Conservation (phyloP, 257 asterid genomes). For the Linaria vulgaris region DNA sequence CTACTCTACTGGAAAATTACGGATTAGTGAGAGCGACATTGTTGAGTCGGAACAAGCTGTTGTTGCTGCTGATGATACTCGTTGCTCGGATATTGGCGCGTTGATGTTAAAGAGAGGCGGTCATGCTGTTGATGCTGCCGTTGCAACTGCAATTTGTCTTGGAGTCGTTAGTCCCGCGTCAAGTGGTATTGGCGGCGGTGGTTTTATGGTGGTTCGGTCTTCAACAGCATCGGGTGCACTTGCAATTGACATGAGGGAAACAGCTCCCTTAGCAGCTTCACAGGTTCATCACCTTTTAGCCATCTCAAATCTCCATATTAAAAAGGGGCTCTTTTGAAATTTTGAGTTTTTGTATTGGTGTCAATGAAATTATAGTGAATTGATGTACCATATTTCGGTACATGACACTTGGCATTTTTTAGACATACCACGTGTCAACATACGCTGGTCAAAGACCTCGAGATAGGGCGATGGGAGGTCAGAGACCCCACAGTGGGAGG, state of each 20-base stretch:
- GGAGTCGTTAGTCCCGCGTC: slow-evolving; percentile 75
- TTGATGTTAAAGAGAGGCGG: slow-evolving; percentile 60
- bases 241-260: slow-evolving; percentile 87
- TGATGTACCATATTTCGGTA: no score
- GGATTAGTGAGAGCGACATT: slow-evolving; percentile 31
- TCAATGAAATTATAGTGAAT: no score
- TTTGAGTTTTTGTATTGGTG: no score
- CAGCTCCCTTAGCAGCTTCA: slow-evolving; percentile 85
- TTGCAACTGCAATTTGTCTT: slow-evolving; percentile 74
- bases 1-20: slow-evolving; percentile 17
- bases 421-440: no score
- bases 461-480: no score
- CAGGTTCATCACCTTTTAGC: slow-evolving; percentile 35
- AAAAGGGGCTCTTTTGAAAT: no score
- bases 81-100: slow-evolving; percentile 80
- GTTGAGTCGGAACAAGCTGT: slow-evolving; percentile 61
- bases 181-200: slow-evolving; percentile 94
- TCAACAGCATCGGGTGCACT: slow-evolving; percentile 40
- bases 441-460: no score
- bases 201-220: slow-evolving; percentile 74
- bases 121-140: slow-evolving; percentile 91
- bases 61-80: slow-evolving; percentile 83
- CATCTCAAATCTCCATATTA: background rate
- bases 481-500: no score
- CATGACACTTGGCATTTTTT: no score